phyloP scores from a whole-genome alignment of 495 filamentous ascomycete genomes.

The Neurospora sp. region DNA sequence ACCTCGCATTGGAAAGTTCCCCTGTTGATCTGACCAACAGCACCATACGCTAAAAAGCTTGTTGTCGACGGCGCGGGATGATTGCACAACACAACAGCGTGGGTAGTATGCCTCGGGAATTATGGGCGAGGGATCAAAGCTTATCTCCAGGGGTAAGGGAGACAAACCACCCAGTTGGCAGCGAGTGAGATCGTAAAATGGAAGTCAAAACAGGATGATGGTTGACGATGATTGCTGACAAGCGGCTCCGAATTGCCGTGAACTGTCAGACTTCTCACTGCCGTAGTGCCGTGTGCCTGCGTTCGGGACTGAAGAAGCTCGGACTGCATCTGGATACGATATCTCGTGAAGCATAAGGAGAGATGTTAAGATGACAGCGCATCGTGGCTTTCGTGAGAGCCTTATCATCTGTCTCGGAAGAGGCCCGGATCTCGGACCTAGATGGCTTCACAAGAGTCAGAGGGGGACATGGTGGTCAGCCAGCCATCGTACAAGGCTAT shows the following conservation, averaged over 20 bases:
- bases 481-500: not conserved
- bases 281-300: not conserved
- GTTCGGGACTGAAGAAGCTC: not conserved
- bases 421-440: not conserved
- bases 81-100: not conserved
- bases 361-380: not conserved
- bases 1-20: not conserved
- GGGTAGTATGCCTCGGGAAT: not conserved
- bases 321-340: not conserved
- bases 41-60: not conserved
- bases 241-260: not conserved
- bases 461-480: not conserved
- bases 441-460: not conserved
- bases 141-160: not conserved
- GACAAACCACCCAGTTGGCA: not conserved
- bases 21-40: not conserved
- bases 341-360: not conserved
- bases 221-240: not conserved
- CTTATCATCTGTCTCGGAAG: not conserved
- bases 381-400: not conserved
- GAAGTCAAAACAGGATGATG: not conserved
- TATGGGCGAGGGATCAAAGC: not conserved
- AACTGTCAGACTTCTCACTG: not conserved
- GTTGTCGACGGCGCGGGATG: not conserved
- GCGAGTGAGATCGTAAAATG: not conserved